Conservation (phyloP, 768 basidiomycete genomes). For the Macrolepiota albuminosa region DNA sequence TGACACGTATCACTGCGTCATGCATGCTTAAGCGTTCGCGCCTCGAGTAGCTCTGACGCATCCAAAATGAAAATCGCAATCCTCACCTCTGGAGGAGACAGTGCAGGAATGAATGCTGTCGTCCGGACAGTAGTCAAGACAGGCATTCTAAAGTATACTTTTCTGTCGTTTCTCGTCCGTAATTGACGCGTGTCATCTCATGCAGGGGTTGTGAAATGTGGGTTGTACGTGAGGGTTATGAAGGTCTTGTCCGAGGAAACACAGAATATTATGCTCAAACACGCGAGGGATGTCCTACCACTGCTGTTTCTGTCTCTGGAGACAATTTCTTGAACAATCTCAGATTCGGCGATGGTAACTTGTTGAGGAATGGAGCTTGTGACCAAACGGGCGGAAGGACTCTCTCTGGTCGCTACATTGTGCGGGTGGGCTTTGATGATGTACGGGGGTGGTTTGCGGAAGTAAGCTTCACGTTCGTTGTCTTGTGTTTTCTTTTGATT, state of each 20-base stretch:
- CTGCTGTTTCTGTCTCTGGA: constrained; percentile 7
- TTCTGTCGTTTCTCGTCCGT: not conserved
- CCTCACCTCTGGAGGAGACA: constrained; percentile 95
- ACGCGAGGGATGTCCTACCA: constrained; percentile 11
- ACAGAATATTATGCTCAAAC: constrained; percentile 27
- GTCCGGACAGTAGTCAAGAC: constrained; percentile 92
- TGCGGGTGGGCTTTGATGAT: constrained; percentile 97
- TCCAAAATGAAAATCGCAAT: constrained; percentile 82
- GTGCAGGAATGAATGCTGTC: constrained; percentile 95
- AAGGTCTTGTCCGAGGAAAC: constrained; percentile 94
- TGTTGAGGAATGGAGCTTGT: constrained; percentile 77
- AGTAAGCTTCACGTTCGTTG: constrained; percentile 32
- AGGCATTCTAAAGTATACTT: constrained; percentile 75
- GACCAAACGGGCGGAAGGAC: constrained; percentile 65
- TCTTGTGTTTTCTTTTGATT: not conserved
- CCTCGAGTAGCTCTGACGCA: not conserved
- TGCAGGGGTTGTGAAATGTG: constrained; percentile 91
- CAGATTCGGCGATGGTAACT: constrained; percentile 76
- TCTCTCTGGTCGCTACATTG: constrained; percentile 88
- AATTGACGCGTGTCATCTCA: constrained; percentile 1
- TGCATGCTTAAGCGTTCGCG: not conserved
- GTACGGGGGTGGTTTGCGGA: constrained; percentile 93
- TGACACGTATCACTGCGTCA: not conserved
- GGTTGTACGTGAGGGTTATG: constrained; percentile 97
- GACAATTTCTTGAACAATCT: constrained; percentile 58